phyloP scores from a whole-genome alignment of 2,329 filamentous ascomycete species.

The Cylindrodendrum hubeiense region DNA sequence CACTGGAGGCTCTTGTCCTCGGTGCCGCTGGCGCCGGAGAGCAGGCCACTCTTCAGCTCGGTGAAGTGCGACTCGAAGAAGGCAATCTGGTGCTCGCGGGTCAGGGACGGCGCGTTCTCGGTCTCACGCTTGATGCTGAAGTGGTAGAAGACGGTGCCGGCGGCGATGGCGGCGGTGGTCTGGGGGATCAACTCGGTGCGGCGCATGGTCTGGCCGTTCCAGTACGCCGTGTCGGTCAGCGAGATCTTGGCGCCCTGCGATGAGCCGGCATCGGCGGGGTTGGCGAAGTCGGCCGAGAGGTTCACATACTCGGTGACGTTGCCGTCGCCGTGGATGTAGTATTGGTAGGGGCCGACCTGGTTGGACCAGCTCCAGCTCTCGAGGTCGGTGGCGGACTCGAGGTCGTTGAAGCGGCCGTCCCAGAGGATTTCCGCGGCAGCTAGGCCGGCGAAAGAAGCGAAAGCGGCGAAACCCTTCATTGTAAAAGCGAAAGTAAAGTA shows the following conservation, averaged over 20 bases:
- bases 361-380: conserved; percentile 76
- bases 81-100: conserved; percentile 75
- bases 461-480: conserved; percentile 23
- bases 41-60: conserved; percentile 74
- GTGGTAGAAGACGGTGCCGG: conserved; percentile 79
- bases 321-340: conserved; percentile 66
- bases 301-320: conserved; percentile 70
- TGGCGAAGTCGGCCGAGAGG: conserved; percentile 71
- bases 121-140: conserved; percentile 74
- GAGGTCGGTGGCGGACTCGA: conserved; percentile 66
- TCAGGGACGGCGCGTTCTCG: conserved; percentile 70
- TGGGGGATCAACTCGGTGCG: conserved; percentile 81
- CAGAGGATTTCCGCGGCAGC: conserved; percentile 58
- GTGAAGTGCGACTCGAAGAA: conserved; percentile 80
- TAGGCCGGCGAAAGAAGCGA: conserved; percentile 18
- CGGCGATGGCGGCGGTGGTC: conserved; percentile 73
- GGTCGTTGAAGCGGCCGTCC: conserved; percentile 76
- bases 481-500: background rate
- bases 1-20: conserved; percentile 70
- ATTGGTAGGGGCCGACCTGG: conserved; percentile 76
- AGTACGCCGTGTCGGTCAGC: conserved; percentile 73
- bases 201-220: conserved; percentile 80
- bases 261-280: conserved; percentile 71
- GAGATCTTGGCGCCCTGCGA: conserved; percentile 77
- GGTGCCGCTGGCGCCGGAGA: conserved; percentile 46